Evolutionary conservation across 2,329 filamentous ascomycete species (phyloP).

Genomic region (Colletotrichum zoysiae): DNA sequence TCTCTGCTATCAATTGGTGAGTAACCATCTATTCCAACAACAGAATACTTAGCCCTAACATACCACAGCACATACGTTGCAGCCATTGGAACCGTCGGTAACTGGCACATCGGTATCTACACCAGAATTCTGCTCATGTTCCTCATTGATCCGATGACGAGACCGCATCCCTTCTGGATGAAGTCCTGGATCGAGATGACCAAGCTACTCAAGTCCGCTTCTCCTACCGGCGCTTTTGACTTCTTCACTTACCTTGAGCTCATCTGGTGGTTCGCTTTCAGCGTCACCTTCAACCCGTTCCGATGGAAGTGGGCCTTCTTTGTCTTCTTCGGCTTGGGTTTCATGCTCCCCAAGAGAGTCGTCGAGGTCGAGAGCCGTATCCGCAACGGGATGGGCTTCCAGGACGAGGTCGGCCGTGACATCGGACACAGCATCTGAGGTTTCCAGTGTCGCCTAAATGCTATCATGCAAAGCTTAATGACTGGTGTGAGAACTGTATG

Average conservation of each 20-base stretch:
- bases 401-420: slow-evolving; percentile 47
- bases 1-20: slow-evolving; percentile 80
- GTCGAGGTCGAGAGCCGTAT: slow-evolving; percentile 75
- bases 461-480: not conserved
- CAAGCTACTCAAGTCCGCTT: slow-evolving; percentile 73
- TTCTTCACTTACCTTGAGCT: slow-evolving; percentile 92
- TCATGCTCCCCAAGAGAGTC: slow-evolving; percentile 73
- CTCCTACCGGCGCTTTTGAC: slow-evolving; percentile 83
- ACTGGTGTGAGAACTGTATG: not conserved
- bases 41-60: not conserved
- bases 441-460: not conserved
- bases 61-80: slow-evolving; percentile 78
- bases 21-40: not conserved
- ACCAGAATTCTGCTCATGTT: slow-evolving; percentile 90
- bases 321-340: slow-evolving; percentile 82
- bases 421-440: slow-evolving; percentile 50
- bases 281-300: slow-evolving; percentile 84
- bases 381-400: slow-evolving; percentile 64
- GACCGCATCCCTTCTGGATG: slow-evolving; percentile 81
- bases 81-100: slow-evolving; percentile 84
- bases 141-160: slow-evolving; percentile 80
- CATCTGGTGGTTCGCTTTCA: slow-evolving; percentile 87
- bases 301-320: slow-evolving; percentile 92
- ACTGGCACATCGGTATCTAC: slow-evolving; percentile 93
- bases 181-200: slow-evolving; percentile 90